Base-by-base conservation (phyloP, 345 rosid genomes). In the Abelmoschus esculentus region DNA sequence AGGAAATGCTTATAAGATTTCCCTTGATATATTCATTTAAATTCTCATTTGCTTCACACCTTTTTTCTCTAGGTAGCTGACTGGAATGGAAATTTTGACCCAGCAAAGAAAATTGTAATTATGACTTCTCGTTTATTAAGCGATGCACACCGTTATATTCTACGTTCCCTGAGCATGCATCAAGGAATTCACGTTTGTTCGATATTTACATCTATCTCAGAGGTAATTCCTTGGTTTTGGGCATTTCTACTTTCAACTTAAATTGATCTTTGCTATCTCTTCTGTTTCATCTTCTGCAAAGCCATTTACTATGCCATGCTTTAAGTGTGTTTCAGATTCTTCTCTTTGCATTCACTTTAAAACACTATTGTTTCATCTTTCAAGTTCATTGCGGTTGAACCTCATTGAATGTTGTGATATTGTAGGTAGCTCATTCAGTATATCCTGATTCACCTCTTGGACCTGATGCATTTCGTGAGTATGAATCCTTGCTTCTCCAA, bases 371-470 rank as follows among this genome's bases (percentile, higher is more conserved):
- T 61, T 68, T 52, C 29, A 61, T 22, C 40, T 55, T 5, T 58
- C 69, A 32, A 42, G 70, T 44, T 38, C 26, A 31, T 29, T 63
- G 66, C 4, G 13, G 40, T 68, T 65, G 55, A 58, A 58, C 75
- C 74, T 64, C 22, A 53, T 74, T 38, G 17, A 40, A 62, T 61
- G 64, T 55, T 22, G 42, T 67, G 42, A 67, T 74, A 44, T 58
- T 79, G 76, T 80, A 91, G 97, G 81, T 83, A 74, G 88, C 95
- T 76, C 97, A 93, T 77, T 88, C 95, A 62, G 83, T 80, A 8
- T 91, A 80, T 72, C 89, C 95, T 46, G 91, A 89, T 77, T 93
- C 96, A 58, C 98, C 98, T 77, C 77, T 91, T 65, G 97, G 99
- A 73, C 86, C 97, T 31, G 97, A 93, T 72, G 99, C 97, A 47